Evolutionary conservation across 495 filamentous ascomycete genomes (phyloP), one percentile per base, ranked within the genome.

Genomic region (Penicillium odoratum): DNA sequence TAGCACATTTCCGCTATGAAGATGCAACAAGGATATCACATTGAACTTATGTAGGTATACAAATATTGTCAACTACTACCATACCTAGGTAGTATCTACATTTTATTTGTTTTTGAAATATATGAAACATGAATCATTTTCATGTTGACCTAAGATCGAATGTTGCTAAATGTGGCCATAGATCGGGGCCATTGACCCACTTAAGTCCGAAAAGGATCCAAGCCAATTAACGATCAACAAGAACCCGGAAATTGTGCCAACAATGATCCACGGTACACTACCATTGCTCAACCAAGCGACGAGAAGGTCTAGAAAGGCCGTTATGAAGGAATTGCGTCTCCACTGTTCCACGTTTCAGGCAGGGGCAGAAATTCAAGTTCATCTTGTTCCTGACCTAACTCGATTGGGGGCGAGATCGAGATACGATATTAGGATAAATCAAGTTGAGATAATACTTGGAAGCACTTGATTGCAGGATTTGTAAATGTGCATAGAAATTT

Each of bases 231-330:
- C 49, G n/a, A 40, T 40, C 38, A 15, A 15, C 15, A 40, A 40
- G 2, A 13, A 16, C n/a, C 26, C 29, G 16, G 15, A 55, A 47
- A 48, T 46, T 28, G 33, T 26, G 38, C 33, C 36, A 53, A 53
- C 1, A 47, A 47, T 54, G 65, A 71, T 60, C 73, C 69, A 63
- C 62, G 73, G 69, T 70, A 71, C 63, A 21, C 21, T 21, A 21
- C 21, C 2, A 21, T 21, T 21, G 21, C 21, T 21, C 21, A 2
- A 21, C 21, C 21, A 21, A 21, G 21, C 21, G 55, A 55, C 47
- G 56, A 55, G 45, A 59, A 13, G 18, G 71, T 69, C 69, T 71
- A 68, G 67, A 73, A 69, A 69, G 59, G 60, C 60, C 64, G 48
- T 51, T 47, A 45, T 16, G 34, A 31, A 45, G 47, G 53, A 36